These are phyloP conservation scores for Cicer pinnatifidum DNA, from an alignment of 306 rosid genomes.

Conservation along the genomic window DNA sequence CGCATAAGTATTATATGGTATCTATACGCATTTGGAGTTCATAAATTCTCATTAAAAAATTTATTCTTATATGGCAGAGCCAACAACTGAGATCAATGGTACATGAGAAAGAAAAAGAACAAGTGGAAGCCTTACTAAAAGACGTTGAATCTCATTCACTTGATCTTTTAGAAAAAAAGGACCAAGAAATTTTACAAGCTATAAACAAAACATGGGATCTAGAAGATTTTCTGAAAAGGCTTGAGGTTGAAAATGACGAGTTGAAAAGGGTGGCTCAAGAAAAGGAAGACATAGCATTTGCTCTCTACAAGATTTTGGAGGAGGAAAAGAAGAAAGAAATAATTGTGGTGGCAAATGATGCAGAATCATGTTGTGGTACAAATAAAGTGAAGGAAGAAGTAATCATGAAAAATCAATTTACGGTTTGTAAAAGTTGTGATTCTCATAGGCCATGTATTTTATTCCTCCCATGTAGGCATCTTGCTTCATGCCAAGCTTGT, in stretches of 20 bases:
- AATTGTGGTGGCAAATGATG: conserved; percentile 55
- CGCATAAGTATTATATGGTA: too few species aligned
- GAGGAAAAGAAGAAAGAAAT: conserved; percentile 46
- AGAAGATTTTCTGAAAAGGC: conserved; percentile 53
- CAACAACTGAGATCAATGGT: conserved; percentile 58
- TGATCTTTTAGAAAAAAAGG: conserved; percentile 53
- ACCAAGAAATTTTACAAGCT: conserved; percentile 62
- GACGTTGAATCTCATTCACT: conserved; percentile 49
- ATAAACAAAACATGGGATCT: conserved; percentile 56
- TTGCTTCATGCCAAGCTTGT: conserved; percentile 54
- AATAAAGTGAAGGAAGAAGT: not conserved
- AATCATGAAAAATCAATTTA: too few species aligned
- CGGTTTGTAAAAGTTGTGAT: too few species aligned
- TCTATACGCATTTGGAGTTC: too few species aligned
- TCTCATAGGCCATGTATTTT: conserved; percentile 1
- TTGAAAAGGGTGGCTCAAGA: conserved; percentile 71
- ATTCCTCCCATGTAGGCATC: conserved; percentile 63
- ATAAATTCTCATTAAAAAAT: not conserved
- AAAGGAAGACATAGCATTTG: conserved; percentile 62
- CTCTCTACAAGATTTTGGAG: conserved; percentile 48
- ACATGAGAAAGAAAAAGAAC: conserved; percentile 63
- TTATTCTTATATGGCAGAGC: conserved; percentile 50
- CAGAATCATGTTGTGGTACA: conserved; percentile 59
- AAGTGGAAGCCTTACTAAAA: conserved; percentile 42
- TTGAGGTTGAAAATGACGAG: conserved; percentile 65